A percentile compares a stretch with the other conserved stretches of the same genome.
Evolutionary conservation across 257 asterid genomes (phyloP).

Genomic region (Parsonsia alboflavescens): DNA sequence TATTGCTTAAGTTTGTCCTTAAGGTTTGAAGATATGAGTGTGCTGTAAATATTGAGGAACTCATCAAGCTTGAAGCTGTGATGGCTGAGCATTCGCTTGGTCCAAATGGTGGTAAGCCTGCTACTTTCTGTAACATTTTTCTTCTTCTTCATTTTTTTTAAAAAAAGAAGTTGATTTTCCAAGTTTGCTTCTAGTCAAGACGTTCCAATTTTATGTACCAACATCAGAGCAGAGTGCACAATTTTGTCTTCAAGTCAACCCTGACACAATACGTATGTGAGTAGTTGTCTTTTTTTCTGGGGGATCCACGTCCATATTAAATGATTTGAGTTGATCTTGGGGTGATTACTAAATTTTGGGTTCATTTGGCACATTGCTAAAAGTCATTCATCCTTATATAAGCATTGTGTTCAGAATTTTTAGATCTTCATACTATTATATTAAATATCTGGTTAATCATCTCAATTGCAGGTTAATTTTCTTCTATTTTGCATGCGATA

Average conservation of each 20-base stretch:
- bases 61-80: slow-evolving; percentile 80
- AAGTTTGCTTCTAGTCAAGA: no score
- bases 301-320: not conserved
- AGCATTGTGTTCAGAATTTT: not conserved
- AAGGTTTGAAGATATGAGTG: slow-evolving; percentile 69
- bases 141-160: no score
- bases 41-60: slow-evolving; percentile 85
- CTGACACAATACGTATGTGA: not conserved
- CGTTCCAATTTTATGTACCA: not conserved
- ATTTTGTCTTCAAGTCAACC: not conserved
- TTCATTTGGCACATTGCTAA: not conserved
- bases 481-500: not conserved
- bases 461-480: not conserved
- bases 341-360: not conserved
- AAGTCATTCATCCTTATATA: not conserved
- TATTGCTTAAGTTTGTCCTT: slow-evolving; percentile 33
- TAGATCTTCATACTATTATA: not conserved
- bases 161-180: no score
- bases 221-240: not conserved
- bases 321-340: no score
- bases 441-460: not conserved
- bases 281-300: not conserved
- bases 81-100: slow-evolving; percentile 96
- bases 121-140: not conserved
- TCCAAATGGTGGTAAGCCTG: slow-evolving; percentile 83